Evolutionary conservation across 352 stramenopile genomes (phyloP), one percentile per base, ranked within the genome.

Genomic region (Pythium dissimile): DNA sequence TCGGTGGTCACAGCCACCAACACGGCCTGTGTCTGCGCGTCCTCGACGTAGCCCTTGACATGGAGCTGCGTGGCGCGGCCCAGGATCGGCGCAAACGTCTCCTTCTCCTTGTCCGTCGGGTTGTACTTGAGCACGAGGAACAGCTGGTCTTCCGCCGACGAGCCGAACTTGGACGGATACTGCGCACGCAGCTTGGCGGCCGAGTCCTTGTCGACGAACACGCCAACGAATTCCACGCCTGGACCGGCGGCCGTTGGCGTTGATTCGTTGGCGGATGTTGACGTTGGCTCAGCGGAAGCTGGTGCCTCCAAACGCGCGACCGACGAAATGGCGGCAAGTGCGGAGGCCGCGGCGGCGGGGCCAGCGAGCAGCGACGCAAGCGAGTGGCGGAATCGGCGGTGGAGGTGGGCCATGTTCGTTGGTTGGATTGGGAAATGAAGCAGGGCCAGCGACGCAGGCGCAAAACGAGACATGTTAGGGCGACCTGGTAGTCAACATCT

Each of bases 71-170:
- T 79, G 7, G 72, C 58, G 20, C 63, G 67, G 28, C 84, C 84
- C 21, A 91, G 42, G 49, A 94, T 78, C 28, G 81, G 84, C 27
- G 74, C 75, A 51, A 94, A 94, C 27, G 75, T 68, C 34, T 90
- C 74, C 43, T 87, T 77, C 67, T 94, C 84, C 44, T 86, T 54
- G 15, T 64, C 70, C 7, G 73, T 83, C 41, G 84, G 84, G 62
- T 92, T 84, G 63, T 78, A 89, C 59, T 86, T 88, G 65, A 94
- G 76, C 53, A 90, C 78, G 24, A 90, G 68, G 34, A 89, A 86
- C 5, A 90, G 73, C 58, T 77, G 62, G 39, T 77, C 67, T 10
- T 63, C 68, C 10, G 51, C 48, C 1, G 39, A 48, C 3, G 41
- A 55, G 28, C 47, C 51, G 39, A 86, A 86, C 59, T 84, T 84